Evolutionary conservation across 2,329 filamentous ascomycete species (phyloP), one percentile per base, ranked within the genome.

Genomic region (Fusarium protoensiforme): DNA sequence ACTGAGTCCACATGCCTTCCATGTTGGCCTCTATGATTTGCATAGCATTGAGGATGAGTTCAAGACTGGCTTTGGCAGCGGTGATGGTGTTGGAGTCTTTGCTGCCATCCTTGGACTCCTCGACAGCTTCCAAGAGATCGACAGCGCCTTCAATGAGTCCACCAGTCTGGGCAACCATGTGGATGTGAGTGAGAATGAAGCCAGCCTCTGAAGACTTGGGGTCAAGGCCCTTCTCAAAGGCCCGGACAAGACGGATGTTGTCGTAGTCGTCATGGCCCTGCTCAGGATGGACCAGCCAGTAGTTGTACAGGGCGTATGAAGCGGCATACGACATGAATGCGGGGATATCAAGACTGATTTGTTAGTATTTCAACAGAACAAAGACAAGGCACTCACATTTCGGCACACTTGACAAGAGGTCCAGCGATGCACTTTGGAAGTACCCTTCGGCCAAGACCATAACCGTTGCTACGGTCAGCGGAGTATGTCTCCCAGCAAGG

Each of bases 111-210:
- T 54, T 64, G 51, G 57, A 18, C 24, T 60, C 64, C 11, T 74
- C 71, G 1, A 67, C 39, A 0, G 71, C 71, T 0, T 64, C 88
- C 27, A 97, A 87, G 59, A 92, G 89, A 60, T 90, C 87, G 54
- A 94, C 87, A 5, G 91, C 90, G 35, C 94, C 94, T 46, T 90
- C 88, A 54, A 98, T 91, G 2, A 98, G 87, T 1, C 91, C 89
- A 1, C 92, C 92, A 0, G 95, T 95, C 82, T 97, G 91, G 80
- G 92, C 92, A 58, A 98, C 96, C 95, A 98, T 98, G 83, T 97
- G 94, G 60, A 98, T 92, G 82, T 98, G 96, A 6, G 96, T 95
- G 14, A 98, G 89, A n/a, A 98, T 94, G 81, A 98, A 98, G 58
- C 96, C 96, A 1, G 96, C 96, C 82, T 98, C 96, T 9, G 95